phyloP scores from a whole-genome alignment of 2,329 filamentous ascomycete species.

The Colletotrichum somersetense region DNA sequence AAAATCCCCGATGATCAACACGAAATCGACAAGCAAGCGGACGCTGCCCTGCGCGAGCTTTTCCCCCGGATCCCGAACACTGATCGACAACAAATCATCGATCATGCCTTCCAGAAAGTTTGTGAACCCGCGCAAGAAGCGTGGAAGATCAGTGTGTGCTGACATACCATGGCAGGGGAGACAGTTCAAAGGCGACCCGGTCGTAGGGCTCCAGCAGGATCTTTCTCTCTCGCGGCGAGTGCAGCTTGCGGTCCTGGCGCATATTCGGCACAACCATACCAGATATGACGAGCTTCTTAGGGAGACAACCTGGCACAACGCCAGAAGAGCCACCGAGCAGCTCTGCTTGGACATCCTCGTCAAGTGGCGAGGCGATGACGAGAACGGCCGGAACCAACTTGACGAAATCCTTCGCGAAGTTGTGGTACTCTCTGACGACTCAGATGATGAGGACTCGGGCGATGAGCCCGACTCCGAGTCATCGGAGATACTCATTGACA shows the following conservation, averaged over 20 bases:
- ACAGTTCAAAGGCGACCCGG: constrained; percentile 64
- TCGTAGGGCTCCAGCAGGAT: constrained; percentile 68
- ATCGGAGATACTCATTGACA: constrained; percentile 46
- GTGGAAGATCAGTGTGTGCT: neutral
- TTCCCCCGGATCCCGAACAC: constrained; percentile 76
- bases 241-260: constrained; percentile 74
- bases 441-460: constrained; percentile 54
- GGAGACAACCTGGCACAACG: constrained; percentile 70
- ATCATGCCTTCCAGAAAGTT: constrained; percentile 74
- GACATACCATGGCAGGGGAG: constrained; percentile 56
- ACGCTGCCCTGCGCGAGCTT: constrained; percentile 71
- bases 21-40: constrained; percentile 73
- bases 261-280: constrained; percentile 76
- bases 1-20: constrained; percentile 70
- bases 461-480: constrained; percentile 51
- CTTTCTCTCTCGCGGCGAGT: constrained; percentile 72
- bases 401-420: constrained; percentile 76
- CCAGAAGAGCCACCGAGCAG: constrained; percentile 71
- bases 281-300: constrained; percentile 72
- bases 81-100: constrained; percentile 72
- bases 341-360: constrained; percentile 74
- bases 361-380: constrained; percentile 80
- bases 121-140: constrained; percentile 44
- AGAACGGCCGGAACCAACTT: constrained; percentile 75
- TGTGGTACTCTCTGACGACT: constrained; percentile 73